phyloP scores from a whole-genome alignment of 2,329 filamentous ascomycete genomes.

The Juglanconis oblonga region DNA sequence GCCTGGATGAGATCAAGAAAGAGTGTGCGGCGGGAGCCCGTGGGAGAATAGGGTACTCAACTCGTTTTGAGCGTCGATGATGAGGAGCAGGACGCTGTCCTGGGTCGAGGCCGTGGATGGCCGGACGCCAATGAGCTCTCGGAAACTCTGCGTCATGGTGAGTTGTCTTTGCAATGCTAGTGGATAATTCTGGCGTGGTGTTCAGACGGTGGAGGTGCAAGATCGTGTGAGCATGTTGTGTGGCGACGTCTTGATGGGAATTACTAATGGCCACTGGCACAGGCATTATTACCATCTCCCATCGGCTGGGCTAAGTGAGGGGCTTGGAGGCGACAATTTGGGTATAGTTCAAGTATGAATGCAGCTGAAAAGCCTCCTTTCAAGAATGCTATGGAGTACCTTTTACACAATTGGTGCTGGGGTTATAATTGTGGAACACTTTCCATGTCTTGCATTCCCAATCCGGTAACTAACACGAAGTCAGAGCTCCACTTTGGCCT shows the following conservation, averaged over 20 bases:
- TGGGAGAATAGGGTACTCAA: slow-evolving; percentile 26
- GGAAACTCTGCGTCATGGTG: slow-evolving; percentile 28
- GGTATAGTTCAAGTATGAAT: too few relatives aligned
- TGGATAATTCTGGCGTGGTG: too few relatives aligned
- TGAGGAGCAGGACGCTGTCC: slow-evolving; percentile 61
- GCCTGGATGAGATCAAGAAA: too few relatives aligned
- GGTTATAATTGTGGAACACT: not conserved
- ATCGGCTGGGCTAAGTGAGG: not conserved
- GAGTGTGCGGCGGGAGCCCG: not conserved
- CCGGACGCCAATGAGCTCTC: slow-evolving; percentile 50
- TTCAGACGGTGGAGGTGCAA: not conserved
- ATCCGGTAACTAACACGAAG: slow-evolving; percentile 10
- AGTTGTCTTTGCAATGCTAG: too few relatives aligned
- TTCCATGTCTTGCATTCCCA: not conserved
- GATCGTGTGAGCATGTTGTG: not conserved
- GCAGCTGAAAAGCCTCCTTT: too few relatives aligned
- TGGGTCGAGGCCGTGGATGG: slow-evolving; percentile 53
- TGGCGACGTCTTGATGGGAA: not conserved
- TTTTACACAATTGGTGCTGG: not conserved
- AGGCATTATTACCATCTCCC: not conserved
- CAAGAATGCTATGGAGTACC: not conserved
- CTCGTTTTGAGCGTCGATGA: slow-evolving; percentile 71
- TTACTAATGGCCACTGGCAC: not conserved
- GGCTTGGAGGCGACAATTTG: slow-evolving; percentile 9
- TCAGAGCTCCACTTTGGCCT: too few relatives aligned